Evolutionary conservation across 768 basidiomycete genomes (phyloP).

Genomic region (Termitomyces sp.): DNA sequence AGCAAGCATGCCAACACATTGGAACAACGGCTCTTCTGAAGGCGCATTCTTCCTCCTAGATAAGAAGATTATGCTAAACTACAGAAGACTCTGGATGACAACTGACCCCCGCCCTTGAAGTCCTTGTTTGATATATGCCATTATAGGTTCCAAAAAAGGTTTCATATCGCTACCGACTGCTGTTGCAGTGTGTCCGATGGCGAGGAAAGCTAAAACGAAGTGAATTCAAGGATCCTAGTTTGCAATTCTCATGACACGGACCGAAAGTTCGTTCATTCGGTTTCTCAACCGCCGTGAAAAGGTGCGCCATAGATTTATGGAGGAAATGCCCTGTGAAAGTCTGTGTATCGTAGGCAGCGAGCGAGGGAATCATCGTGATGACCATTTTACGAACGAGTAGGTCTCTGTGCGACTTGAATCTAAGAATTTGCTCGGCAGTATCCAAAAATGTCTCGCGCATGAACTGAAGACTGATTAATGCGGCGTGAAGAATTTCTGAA

Average conservation of each 20-base stretch:
- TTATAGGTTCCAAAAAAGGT: conserved; percentile 88
- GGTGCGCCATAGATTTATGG: conserved; percentile 91
- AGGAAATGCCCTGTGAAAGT: conserved; percentile 90
- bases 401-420: conserved; percentile 86
- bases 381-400: conserved; percentile 89
- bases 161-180: conserved; percentile 95
- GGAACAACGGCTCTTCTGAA: conserved; percentile 93
- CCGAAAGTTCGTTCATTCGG: conserved; percentile 86
- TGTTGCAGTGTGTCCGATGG: conserved; percentile 92
- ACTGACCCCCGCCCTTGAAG: conserved; percentile 80
- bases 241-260: conserved; percentile 30
- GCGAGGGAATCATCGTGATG: conserved; percentile 90
- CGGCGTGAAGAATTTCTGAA: background rate
- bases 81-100: background rate
- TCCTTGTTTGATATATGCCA: conserved; percentile 86
- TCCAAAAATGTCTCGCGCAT: conserved; percentile 86
- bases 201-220: conserved; percentile 74
- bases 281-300: conserved; percentile 85
- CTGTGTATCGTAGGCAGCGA: conserved; percentile 92
- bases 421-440: conserved; percentile 86
- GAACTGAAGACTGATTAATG: conserved; percentile 46
- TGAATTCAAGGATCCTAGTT: conserved; percentile 11
- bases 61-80: conserved; percentile 1
- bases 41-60: conserved; percentile 86
- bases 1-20: conserved; percentile 96